Evolutionary conservation across 2,329 filamentous ascomycete genomes (phyloP), one percentile per base, ranked within the genome.

Genomic region (Botrytis aclada): DNA sequence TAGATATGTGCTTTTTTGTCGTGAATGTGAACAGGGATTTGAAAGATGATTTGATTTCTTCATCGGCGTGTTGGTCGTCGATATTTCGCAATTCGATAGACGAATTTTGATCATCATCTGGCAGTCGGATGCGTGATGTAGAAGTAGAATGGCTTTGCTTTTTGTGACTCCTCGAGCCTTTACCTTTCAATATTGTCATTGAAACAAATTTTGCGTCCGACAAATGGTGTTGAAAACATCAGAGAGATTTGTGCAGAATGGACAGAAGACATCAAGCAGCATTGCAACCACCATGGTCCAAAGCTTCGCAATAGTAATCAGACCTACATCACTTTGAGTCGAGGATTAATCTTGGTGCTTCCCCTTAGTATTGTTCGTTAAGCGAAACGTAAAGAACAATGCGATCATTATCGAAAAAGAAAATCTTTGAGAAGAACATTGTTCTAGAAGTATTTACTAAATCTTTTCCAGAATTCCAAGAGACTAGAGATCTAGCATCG

Each of bases 11-110:
- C 25, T 84, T 82, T 76, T 81, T 84, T n/a, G 85, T 88, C 0
- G 90, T 92, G 81, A 97, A 97, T 60, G 84, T 83, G 80, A 97
- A 95, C 5, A 98, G 69, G 14, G 77, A 81, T 3, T 76, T 74
- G 75, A 77, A 80, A 43, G 79, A 78, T 20, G 77, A 39, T 47
- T 74, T 74, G 61, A 65, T 61, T 34, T 60, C 65, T 7, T 61
- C 60, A 37, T 72, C 58, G 18, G 37, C n/a, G 18, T 76, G 34
- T 1, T 63, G 18, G 32, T 51, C 29, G 43, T 69, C 41, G 18
- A 47, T 4, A 32, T 43, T 37, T 29, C 34, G 70, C 70, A 72
- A 60, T 60, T 72, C 63, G n/a, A 72, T 69, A 18, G 63, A 69
- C 29, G 63, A 69, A 10, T 18, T 6, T n/a, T 47, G 54, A 25